phyloP scores from a whole-genome alignment of 2,329 filamentous ascomycete species.

The Trematosphaeria pertusa region DNA sequence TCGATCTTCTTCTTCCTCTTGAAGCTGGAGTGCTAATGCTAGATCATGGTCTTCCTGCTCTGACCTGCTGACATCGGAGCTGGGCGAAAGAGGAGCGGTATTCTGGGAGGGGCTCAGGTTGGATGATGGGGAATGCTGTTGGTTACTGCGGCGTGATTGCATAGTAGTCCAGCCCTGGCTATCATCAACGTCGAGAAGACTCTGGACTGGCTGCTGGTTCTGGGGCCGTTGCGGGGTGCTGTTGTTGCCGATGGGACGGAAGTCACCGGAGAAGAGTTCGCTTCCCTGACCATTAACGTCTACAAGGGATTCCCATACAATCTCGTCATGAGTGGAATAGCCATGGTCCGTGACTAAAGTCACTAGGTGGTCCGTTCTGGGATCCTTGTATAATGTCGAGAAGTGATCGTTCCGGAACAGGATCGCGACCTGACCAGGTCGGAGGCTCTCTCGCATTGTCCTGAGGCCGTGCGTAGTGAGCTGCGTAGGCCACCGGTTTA shows the following conservation, averaged over 20 bases:
- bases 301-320: slow-evolving; percentile 93
- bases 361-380: slow-evolving; percentile 75
- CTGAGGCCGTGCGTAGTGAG: slow-evolving; percentile 82
- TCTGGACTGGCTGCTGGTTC: slow-evolving; percentile 37
- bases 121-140: slow-evolving; percentile 21
- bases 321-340: slow-evolving; percentile 84
- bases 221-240: slow-evolving; percentile 27
- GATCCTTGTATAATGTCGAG: slow-evolving; percentile 89
- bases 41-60: slow-evolving; percentile 84
- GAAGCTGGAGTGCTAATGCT: slow-evolving; percentile 87
- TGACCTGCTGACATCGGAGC: slow-evolving; percentile 55
- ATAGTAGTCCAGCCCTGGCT: slow-evolving; percentile 65
- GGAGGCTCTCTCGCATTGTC: slow-evolving; percentile 72
- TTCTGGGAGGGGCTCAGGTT: slow-evolving; percentile 15
- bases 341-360: slow-evolving; percentile 92
- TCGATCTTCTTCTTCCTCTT: slow-evolving; percentile 90
- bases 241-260: slow-evolving; percentile 76
- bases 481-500: slow-evolving; percentile 83
- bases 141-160: slow-evolving; percentile 44
- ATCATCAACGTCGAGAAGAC: slow-evolving; percentile 38
- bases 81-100: slow-evolving; percentile 31
- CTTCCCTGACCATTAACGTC: slow-evolving; percentile 85
- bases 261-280: slow-evolving; percentile 90
- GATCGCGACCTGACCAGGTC: slow-evolving; percentile 83
- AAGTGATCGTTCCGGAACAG: slow-evolving; percentile 98